Evolutionary conservation across 2,329 filamentous ascomycete genomes (phyloP).

Genomic region (Pseudogymnoascus sp.): DNA sequence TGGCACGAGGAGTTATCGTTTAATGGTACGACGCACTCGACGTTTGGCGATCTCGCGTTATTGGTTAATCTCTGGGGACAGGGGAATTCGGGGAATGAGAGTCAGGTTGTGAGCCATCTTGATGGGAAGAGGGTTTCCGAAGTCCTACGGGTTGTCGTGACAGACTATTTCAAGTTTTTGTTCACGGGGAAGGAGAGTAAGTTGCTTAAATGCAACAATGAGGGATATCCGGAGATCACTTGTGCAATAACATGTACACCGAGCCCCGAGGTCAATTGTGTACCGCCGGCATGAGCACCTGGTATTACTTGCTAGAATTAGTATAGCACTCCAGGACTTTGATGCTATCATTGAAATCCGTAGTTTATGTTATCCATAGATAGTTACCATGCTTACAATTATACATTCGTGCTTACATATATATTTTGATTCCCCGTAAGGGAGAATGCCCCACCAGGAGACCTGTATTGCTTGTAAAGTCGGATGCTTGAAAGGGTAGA

Average conservation of each 20-base stretch:
- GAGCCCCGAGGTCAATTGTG: no score
- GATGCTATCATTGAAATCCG: no score
- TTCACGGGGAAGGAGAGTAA: conserved; percentile 15
- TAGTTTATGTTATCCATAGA: no score
- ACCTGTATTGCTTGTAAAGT: not conserved
- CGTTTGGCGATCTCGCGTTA: conserved; percentile 26
- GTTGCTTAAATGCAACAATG: conserved; percentile 11
- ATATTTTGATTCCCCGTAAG: no score
- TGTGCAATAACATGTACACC: not conserved
- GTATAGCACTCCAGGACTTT: no score
- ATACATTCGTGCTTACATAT: no score
- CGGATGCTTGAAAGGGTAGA: not conserved
- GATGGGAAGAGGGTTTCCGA: conserved; percentile 22
- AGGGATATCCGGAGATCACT: conserved; percentile 19
- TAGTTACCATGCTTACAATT: no score
- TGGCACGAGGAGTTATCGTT: conserved; percentile 28
- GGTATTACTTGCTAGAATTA: no score
- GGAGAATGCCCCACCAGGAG: no score
- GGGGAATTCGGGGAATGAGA: conserved; percentile 13
- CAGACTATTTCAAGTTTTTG: conserved; percentile 25
- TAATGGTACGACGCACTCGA: conserved; percentile 23
- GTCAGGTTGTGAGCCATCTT: conserved; percentile 22
- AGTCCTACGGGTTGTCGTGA: conserved; percentile 24
- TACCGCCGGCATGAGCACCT: no score
- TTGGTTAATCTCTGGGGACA: conserved; percentile 22